Evolutionary conservation across 2,329 filamentous ascomycete genomes (phyloP).

Genomic region (Fusarium pininemorale): DNA sequence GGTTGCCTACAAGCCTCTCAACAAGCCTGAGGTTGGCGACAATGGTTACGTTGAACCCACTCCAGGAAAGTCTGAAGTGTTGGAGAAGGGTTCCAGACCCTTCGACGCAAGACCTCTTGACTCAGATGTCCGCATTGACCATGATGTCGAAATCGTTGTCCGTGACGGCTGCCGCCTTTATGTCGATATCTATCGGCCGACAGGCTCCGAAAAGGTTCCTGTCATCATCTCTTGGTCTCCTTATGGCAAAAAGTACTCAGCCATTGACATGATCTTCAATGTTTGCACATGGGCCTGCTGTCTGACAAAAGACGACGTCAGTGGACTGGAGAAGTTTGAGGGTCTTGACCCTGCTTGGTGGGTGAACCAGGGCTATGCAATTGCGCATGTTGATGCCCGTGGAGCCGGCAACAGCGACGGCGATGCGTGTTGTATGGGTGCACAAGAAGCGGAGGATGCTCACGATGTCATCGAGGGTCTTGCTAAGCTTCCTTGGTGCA

Average conservation of each 20-base stretch:
- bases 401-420: slow-evolving; percentile 1
- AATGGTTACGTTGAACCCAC: slow-evolving; percentile 33
- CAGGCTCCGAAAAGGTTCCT: slow-evolving; percentile 4
- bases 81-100: slow-evolving; percentile 30
- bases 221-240: slow-evolving; percentile 35
- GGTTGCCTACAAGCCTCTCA: slow-evolving; percentile 37
- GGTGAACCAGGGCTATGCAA: slow-evolving; percentile 21
- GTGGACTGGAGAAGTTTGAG: slow-evolving; percentile 25
- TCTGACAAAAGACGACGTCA: slow-evolving; percentile 17
- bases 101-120: slow-evolving; percentile 32
- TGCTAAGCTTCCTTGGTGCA: slow-evolving; percentile 44
- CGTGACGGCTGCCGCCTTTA: slow-evolving; percentile 36
- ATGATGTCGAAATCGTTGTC: slow-evolving; percentile 35
- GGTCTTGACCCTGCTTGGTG: slow-evolving; percentile 24
- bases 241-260: slow-evolving; percentile 36
- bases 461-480: slow-evolving; percentile 39
- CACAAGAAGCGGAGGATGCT: slow-evolving; percentile 35
- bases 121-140: slow-evolving; percentile 36
- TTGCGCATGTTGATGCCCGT: slow-evolving; percentile 12
- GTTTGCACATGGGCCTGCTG: slow-evolving; percentile 31
- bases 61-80: slow-evolving; percentile 30
- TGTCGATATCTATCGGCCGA: slow-evolving; percentile 14
- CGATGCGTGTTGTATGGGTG: slow-evolving; percentile 24
- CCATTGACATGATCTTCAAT: slow-evolving; percentile 32
- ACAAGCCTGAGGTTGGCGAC: slow-evolving; percentile 29